Evolutionary conservation across 2,329 filamentous ascomycete genomes (phyloP), one percentile per base, ranked within the genome.

Genomic region (Xylariales sp.): DNA sequence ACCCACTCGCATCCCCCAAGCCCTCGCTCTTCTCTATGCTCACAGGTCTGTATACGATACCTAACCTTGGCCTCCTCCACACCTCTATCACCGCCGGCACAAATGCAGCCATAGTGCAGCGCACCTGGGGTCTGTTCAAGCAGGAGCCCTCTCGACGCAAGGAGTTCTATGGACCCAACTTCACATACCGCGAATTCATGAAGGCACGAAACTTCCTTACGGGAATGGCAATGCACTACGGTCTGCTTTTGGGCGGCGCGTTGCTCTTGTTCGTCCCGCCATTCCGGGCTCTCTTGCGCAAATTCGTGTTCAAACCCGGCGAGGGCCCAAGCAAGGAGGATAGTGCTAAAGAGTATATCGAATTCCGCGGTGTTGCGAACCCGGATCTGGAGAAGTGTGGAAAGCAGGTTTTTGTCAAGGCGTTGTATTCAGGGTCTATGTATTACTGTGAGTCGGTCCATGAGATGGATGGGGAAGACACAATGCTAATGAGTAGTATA

Each of bases 281-380:
- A 5, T 48, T 78, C 43, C 64, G 79, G 36, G 60, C 46, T 14
- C 43, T 79, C 4, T 49, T 68, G 4, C 68, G 62, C 42, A 64
- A 55, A 27, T 61, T 65, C 28, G 66, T 78, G 4, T 67, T 61
- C 44, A 65, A 74, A 48, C 78, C 79, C 1, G 80, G 80, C 9
- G 59, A 78, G 35, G 80, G 80, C 2, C 66, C 71, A 2, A 61
- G 62, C 14, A 64, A 60, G 20, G 76, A 85, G 53, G 61, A 69
- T 18, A 68, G 72, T 34, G 72, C 68, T 51, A 74, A 74, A 25
- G 77, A 87, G 38, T 70, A 74, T 41, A 60, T 86, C 20, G 78
- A 83, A 56, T 85, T 79, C 54, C 72, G 77, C 10, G 82, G 73
- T 4, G 67, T 86, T 15, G 86, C 76, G 2, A 70, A 66, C n/a